A percentile compares a stretch with the other conserved stretches of the same genome.
These are phyloP conservation scores for Russula compacta DNA, from an alignment of 768 basidiomycete genomes.

Conservation along the genomic window DNA sequence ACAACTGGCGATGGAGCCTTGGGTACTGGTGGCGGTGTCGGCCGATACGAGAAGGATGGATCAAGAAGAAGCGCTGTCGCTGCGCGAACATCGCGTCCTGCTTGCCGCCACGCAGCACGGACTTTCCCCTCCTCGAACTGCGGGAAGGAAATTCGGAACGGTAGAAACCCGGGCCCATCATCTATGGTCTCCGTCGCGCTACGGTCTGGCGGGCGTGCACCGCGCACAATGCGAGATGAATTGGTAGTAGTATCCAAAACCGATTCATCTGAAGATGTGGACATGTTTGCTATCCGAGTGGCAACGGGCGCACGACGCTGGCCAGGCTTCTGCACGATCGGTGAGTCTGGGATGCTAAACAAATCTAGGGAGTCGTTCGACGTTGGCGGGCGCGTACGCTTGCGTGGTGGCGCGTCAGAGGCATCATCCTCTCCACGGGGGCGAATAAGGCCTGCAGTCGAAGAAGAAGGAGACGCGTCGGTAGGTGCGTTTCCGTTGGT, in stretches of 20 bases:
- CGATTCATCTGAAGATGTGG: slow-evolving; percentile 64
- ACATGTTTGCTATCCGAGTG: slow-evolving; percentile 27
- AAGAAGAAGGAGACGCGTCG: slow-evolving; percentile 50
- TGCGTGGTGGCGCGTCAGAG: slow-evolving; percentile 52
- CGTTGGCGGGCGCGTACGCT: slow-evolving; percentile 51
- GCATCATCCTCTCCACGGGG: slow-evolving; percentile 33
- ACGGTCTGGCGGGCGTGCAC: slow-evolving; percentile 11
- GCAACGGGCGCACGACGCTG: slow-evolving; percentile 38
- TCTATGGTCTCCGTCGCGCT: slow-evolving; percentile 17
- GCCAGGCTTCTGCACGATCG: slow-evolving; percentile 45
- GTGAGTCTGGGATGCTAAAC: slow-evolving; percentile 41
- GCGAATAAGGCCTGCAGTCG: slow-evolving; percentile 31
- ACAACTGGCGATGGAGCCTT: slow-evolving; percentile 15
- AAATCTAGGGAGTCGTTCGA: slow-evolving; percentile 31
- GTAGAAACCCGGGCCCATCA: slow-evolving; percentile 35
- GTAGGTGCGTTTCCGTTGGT: slow-evolving; percentile 25
- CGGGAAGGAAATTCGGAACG: slow-evolving; percentile 58
- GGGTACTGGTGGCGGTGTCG: slow-evolving; percentile 5
- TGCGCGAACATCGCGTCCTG: slow-evolving; percentile 48
- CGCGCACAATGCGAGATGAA: slow-evolving; percentile 26
- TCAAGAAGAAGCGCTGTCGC: slow-evolving; percentile 54
- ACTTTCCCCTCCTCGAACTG: slow-evolving; percentile 35
- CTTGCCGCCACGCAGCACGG: slow-evolving; percentile 59
- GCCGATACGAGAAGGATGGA: slow-evolving; percentile 35
- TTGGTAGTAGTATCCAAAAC: slow-evolving; percentile 33